Conservation (phyloP, 768 basidiomycete genomes). For the Rhodotorula babjevae region DNA sequence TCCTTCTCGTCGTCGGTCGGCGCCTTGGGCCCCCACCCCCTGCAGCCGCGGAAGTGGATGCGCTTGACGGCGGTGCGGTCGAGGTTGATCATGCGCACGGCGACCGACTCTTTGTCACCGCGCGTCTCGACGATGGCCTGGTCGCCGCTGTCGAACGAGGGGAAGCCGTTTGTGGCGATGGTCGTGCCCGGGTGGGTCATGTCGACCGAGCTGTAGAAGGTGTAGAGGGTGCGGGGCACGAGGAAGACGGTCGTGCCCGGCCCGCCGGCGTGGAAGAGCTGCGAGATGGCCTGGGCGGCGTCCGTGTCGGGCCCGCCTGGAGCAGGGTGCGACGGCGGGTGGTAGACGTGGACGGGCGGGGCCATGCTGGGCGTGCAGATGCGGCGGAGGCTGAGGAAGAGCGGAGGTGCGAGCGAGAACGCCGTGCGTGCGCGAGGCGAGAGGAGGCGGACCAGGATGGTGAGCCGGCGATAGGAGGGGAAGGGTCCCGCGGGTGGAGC, state of each 20-base stretch:
- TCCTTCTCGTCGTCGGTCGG: slow-evolving; percentile 33
- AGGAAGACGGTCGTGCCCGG: slow-evolving; percentile 48
- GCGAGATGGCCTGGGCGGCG: slow-evolving; percentile 18
- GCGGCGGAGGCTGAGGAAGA: slow-evolving; percentile 1
- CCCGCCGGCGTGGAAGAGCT: slow-evolving; percentile 43
- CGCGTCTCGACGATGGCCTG: slow-evolving; percentile 46
- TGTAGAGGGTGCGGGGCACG: slow-evolving; percentile 44
- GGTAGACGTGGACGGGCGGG: slow-evolving; percentile 24
- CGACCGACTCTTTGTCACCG: slow-evolving; percentile 43
- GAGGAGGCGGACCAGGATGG: background rate
- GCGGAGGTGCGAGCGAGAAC: slow-evolving; percentile 4
- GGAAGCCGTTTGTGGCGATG: slow-evolving; percentile 50
- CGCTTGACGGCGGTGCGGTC: slow-evolving; percentile 18
- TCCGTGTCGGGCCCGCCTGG: slow-evolving; percentile 15
- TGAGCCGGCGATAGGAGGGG: background rate
- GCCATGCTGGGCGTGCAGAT: background rate
- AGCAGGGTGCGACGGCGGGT: slow-evolving; percentile 1
- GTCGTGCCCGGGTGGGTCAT: slow-evolving; percentile 49
- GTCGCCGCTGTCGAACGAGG: slow-evolving; percentile 44
- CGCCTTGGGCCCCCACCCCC: slow-evolving; percentile 31
- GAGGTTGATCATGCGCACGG: slow-evolving; percentile 38
- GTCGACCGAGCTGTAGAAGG: slow-evolving; percentile 46
- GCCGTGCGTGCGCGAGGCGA: background rate
- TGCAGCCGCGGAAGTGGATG: slow-evolving; percentile 34
- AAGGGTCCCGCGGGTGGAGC: background rate